Evolutionary conservation across 106 monocot species (phyloP).

Genomic region (Vanilla planifolia): DNA sequence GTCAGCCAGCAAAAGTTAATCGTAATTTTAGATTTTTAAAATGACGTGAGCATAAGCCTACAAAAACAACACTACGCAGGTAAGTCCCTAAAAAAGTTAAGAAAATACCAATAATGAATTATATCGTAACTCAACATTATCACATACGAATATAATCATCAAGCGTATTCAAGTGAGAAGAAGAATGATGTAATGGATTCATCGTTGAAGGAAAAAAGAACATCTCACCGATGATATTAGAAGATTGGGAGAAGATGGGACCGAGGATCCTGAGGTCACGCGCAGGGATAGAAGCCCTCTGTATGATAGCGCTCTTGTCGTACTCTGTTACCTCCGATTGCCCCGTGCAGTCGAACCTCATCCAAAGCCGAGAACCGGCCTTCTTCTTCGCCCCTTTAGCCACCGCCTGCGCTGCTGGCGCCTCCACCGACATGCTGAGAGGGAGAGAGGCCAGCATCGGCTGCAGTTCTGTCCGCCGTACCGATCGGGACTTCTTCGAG

Average conservation of each 20-base stretch:
- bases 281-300: constrained; percentile 45
- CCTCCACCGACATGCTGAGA: neutral
- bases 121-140: too few species aligned
- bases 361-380: constrained; percentile 61
- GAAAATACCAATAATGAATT: too few species aligned
- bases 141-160: too few species aligned
- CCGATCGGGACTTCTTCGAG: constrained; percentile 7
- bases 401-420: constrained; percentile 1
- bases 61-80: too few species aligned
- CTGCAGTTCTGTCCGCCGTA: neutral
- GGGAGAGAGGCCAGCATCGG: neutral
- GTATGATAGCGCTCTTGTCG: constrained; percentile 74
- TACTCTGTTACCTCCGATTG: constrained; percentile 56
- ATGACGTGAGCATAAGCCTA: too few species aligned
- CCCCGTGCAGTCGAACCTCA: constrained; percentile 59
- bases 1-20: too few species aligned
- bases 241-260: constrained; percentile 81
- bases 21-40: too few species aligned
- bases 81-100: too few species aligned
- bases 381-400: constrained; percentile 48
- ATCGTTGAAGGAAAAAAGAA: neutral
- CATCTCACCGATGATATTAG: constrained; percentile 65
- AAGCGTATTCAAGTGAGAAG: neutral
- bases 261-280: constrained; percentile 87
- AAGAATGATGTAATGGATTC: neutral